These are phyloP conservation scores for Ligustrum vulgare DNA, from an alignment of 257 asterid genomes.

Conservation along the genomic window DNA sequence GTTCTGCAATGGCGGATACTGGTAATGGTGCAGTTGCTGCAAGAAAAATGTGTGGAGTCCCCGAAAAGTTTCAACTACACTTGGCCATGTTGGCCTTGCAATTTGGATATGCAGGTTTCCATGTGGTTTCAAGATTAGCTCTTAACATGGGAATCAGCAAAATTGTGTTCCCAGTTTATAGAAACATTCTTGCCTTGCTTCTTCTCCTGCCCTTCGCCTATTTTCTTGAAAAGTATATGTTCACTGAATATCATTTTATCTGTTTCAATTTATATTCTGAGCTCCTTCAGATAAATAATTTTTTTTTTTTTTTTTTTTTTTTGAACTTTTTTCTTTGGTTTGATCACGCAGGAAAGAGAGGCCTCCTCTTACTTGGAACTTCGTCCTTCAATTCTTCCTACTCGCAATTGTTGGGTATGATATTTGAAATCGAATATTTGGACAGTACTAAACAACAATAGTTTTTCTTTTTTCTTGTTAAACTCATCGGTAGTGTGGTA, in stretches of 20 bases:
- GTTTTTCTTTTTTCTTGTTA: not conserved
- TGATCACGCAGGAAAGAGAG: conserved; percentile 77
- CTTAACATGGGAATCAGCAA: conserved; percentile 99
- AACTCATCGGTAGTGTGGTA: not conserved
- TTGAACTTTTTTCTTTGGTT: not conserved
- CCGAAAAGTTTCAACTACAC: conserved; percentile 87
- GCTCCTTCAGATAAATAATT: not conserved
- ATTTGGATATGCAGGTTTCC: conserved; percentile 97
- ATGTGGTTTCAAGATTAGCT: conserved; percentile 88
- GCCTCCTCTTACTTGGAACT: conserved; percentile 74
- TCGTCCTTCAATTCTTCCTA: conserved; percentile 76
- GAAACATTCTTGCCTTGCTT: conserved; percentile 88
- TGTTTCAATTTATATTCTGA: not conserved
- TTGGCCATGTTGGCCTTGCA: conserved; percentile 85
- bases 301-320: too few species aligned
- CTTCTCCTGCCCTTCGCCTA: conserved; percentile 95
- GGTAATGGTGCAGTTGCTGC: conserved; percentile 38
- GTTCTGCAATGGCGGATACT: conserved; percentile 60
- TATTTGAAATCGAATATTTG: not conserved
- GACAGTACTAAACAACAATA: not conserved
- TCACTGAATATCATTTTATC: too few species aligned
- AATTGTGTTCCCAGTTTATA: conserved; percentile 86
- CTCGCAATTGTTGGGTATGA: conserved; percentile 89
- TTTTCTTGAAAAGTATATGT: conserved; percentile 90
- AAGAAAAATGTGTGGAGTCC: conserved; percentile 65